Percentiles rank a stretch among this genome's conserved stretches.
Conservation (phyloP, 352 stramenopile genomes). For the Globisporangium okanoganense region DNA sequence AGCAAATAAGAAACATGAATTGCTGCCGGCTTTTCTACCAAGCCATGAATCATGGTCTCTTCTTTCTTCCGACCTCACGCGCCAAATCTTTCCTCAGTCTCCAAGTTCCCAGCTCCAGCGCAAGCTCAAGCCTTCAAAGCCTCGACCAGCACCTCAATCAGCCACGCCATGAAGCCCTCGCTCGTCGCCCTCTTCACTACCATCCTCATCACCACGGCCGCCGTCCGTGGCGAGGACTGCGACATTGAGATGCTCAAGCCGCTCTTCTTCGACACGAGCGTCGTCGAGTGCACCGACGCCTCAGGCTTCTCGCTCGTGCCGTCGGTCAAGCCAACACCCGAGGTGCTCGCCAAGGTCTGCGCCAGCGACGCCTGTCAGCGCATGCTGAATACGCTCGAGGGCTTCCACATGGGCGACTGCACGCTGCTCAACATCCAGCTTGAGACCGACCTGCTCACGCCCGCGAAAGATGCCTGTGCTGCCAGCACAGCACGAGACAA, state of each 20-base stretch:
- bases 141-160: not conserved
- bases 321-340: constrained; percentile 1
- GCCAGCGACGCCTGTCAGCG: constrained; percentile 15
- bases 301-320: constrained; percentile 21
- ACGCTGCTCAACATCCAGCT: constrained; percentile 16
- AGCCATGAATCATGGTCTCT: too few relatives aligned
- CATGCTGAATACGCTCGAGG: constrained; percentile 15
- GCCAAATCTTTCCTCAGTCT: too few relatives aligned
- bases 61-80: too few relatives aligned
- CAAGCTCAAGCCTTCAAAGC: not conserved
- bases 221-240: not conserved
- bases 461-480: constrained; percentile 7
- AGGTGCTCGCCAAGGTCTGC: constrained; percentile 20
- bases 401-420: constrained; percentile 23
- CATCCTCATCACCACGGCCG: not conserved
- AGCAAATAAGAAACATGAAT: too few relatives aligned
- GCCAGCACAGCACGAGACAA: not conserved
- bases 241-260: not conserved
- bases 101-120: not conserved
- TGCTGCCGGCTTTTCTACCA: too few relatives aligned
- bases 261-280: not conserved
- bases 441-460: constrained; percentile 19
- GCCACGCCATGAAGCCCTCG: constrained; percentile 1
- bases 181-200: not conserved
- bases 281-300: constrained; percentile 10